phyloP scores from a whole-genome alignment of 257 asterid species.

The Leptodermis oblonga region DNA sequence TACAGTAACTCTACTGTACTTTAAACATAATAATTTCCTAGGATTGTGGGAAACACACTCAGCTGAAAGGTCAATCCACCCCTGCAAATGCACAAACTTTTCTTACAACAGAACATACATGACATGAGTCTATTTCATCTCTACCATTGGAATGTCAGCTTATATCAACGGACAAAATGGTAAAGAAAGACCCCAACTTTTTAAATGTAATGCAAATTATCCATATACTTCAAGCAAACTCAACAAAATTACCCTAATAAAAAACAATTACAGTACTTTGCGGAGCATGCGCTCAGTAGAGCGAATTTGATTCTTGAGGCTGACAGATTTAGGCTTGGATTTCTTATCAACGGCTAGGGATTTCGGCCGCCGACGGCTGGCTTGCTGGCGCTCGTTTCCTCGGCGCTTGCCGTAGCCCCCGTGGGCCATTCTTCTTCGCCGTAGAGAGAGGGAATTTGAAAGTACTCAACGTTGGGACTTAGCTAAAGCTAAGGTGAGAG shows the following conservation, averaged over 20 bases:
- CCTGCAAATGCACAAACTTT: not conserved
- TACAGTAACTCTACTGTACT: not conserved
- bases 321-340: slow-evolving; percentile 58
- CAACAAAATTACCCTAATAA: not conserved
- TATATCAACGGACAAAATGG: not conserved
- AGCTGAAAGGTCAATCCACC: not conserved
- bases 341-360: slow-evolving; percentile 58
- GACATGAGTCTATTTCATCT: not conserved
- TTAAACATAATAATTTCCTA: too few relatives aligned
- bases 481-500: too few relatives aligned
- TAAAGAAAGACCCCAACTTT: not conserved
- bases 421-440: slow-evolving; percentile 48
- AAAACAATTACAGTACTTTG: slow-evolving; percentile 38
- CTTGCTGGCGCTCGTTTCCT: slow-evolving; percentile 41
- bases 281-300: slow-evolving; percentile 88
- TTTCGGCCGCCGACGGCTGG: slow-evolving; percentile 49
- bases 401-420: slow-evolving; percentile 79
- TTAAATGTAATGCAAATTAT: not conserved
- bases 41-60: not conserved
- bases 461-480: not conserved
- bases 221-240: not conserved
- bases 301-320: slow-evolving; percentile 88
- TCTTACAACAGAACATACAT: not conserved
- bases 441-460: not conserved
- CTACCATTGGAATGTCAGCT: not conserved